A percentile compares a stretch with the other conserved stretches of the same genome.
Evolutionary conservation across 306 rosid genomes (phyloP).

Genomic region (Vachellia pachyceras): DNA sequence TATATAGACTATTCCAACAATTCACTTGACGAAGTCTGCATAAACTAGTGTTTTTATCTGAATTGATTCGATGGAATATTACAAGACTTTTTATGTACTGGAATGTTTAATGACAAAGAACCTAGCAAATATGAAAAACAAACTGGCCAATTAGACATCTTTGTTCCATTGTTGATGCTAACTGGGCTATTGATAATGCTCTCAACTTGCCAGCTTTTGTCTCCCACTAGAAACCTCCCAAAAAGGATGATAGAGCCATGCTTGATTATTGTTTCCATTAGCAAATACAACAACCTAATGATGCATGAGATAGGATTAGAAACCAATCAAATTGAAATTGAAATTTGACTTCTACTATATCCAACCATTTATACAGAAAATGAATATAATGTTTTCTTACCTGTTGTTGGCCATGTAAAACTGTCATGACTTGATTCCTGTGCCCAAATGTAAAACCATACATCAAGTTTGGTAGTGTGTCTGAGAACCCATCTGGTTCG

Average conservation of each 20-base stretch:
- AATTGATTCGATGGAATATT: not conserved
- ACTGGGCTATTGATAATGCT: not conserved
- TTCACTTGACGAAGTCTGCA: not conserved
- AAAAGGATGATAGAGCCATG: conserved; percentile 29
- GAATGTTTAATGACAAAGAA: conserved; percentile 13
- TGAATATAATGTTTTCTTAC: conserved; percentile 35
- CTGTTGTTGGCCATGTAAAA: conserved; percentile 26
- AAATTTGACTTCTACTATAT: conserved; percentile 21
- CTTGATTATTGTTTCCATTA: conserved; percentile 31
- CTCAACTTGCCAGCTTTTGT: conserved; percentile 20
- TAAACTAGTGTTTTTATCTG: not conserved
- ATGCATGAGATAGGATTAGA: conserved; percentile 23
- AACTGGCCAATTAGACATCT: not conserved
- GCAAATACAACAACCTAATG: conserved; percentile 33
- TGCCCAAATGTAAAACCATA: conserved; percentile 33
- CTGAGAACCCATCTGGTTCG: conserved; percentile 38
- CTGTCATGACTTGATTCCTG: conserved; percentile 25
- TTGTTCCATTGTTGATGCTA: not conserved
- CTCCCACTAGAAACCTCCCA: conserved; percentile 28
- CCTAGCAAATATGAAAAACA: conserved; percentile 14
- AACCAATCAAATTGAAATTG: not conserved
- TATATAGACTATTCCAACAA: not conserved
- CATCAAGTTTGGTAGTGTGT: conserved; percentile 38
- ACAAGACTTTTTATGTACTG: not conserved
- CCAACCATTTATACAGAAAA: not conserved